Evolutionary conservation across 2,329 filamentous ascomycete species (phyloP).

Genomic region (Aspergillus sp.): DNA sequence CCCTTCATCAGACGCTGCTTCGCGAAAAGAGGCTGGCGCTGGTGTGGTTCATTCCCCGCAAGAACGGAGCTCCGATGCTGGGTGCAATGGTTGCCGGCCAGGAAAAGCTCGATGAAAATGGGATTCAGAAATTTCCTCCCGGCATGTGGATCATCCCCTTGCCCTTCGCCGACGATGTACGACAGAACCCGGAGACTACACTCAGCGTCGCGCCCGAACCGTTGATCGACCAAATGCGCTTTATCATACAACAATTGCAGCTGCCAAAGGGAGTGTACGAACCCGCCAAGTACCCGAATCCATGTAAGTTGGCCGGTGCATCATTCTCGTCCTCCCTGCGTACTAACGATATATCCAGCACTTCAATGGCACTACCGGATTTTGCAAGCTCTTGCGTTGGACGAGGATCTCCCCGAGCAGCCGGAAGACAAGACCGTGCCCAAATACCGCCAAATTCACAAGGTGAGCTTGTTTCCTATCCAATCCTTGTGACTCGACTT

Average conservation of each 20-base stretch:
- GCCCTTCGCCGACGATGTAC: slow-evolving; percentile 85
- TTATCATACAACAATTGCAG: slow-evolving; percentile 79
- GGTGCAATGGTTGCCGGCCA: slow-evolving; percentile 78
- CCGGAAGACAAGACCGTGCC: slow-evolving; percentile 78
- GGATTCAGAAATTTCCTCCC: slow-evolving; percentile 70
- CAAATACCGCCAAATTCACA: slow-evolving; percentile 83
- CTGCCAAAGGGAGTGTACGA: slow-evolving; percentile 84
- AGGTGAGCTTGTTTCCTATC: slow-evolving; percentile 41
- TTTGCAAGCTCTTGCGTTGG: slow-evolving; percentile 83
- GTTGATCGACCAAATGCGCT: slow-evolving; percentile 78
- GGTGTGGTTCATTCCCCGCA: slow-evolving; percentile 83
- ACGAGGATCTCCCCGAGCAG: slow-evolving; percentile 79
- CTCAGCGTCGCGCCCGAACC: slow-evolving; percentile 62
- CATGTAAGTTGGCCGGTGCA: slow-evolving; percentile 40
- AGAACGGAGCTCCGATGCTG: slow-evolving; percentile 75
- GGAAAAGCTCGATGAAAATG: slow-evolving; percentile 63
- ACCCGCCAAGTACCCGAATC: slow-evolving; percentile 85
- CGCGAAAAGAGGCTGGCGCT: slow-evolving; percentile 77
- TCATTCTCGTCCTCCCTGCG: background rate
- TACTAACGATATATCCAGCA: slow-evolving; percentile 37
- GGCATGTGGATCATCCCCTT: slow-evolving; percentile 87
- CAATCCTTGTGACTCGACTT: background rate
- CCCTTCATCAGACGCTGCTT: slow-evolving; percentile 82
- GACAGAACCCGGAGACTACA: slow-evolving; percentile 66
- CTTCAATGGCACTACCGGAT: slow-evolving; percentile 98